Base-by-base conservation (phyloP, 2,329 filamentous ascomycete species). In the Grosmannia clavigera region DNA sequence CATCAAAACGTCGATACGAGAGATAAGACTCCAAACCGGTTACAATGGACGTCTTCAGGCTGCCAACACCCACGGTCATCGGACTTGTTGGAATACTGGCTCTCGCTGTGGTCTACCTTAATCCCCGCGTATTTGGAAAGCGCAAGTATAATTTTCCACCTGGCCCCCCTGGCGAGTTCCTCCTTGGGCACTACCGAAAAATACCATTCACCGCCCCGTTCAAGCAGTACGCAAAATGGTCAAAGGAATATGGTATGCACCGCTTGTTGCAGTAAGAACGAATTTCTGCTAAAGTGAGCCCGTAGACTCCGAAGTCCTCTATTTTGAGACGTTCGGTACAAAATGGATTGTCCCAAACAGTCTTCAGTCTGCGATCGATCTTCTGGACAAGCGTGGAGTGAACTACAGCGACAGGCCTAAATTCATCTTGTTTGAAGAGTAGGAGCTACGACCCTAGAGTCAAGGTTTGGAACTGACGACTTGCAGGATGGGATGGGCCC, bases 371-470 rank as follows among this genome's bases (percentile, higher is more conserved):
- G 75, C 76, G 27, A 64, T 67, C 5, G 75, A 78, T n/a, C 67
- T 79, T 5, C 68, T 79, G 5, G 75, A 77, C 60, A 75, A 73
- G 59, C 67, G 73, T 22, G 76, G 76, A 1, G 69, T 69, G 61
- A 78, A 76, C 61, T 78, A 76, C 63, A 69, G 68, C 38, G 74
- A 76, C 63, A 65, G 76, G 2, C 76, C 76, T 10, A 70, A 73
- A n/a, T 78, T 79, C 62, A 71, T 73, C 1, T 64, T 75, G 2
- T 73, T 43, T 61, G 58, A 38, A 31, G 50, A 52, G 50, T 52
- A 16, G 16, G 50, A 31, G 5, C 35, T 10, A 38, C 10, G 35
- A 14, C 1, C 10, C 35, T 3, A 14, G 3, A 38, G 12, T 11
- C 35, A 7, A 11, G 11, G 9, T 9, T 14, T 7, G 35, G 35